A percentile compares a stretch with the other conserved stretches of the same genome.
These are phyloP conservation scores for Bolboschoenus planiculmis DNA, from an alignment of 176 grass and related monocot species.

Conservation along the genomic window DNA sequence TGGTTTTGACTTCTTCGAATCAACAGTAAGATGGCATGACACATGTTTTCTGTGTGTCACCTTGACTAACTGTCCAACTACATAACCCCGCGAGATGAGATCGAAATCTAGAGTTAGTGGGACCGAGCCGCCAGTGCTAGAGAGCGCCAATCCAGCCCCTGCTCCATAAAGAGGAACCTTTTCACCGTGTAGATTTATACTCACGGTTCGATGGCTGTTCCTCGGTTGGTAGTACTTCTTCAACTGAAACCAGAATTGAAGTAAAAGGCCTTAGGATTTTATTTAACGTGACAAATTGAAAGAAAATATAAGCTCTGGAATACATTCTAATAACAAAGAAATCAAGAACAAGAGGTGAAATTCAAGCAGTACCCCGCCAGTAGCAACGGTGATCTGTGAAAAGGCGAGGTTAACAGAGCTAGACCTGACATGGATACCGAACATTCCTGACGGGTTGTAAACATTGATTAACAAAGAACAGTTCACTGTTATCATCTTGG, in stretches of 20 bases:
- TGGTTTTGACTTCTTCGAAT: constrained; percentile 50
- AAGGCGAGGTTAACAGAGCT: constrained; percentile 64
- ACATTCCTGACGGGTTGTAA: constrained; percentile 80
- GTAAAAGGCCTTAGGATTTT: not conserved
- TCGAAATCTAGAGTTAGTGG: constrained; percentile 72
- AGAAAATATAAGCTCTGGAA: not conserved
- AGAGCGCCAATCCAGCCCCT: constrained; percentile 49
- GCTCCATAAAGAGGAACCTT: constrained; percentile 92
- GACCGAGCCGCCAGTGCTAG: constrained; percentile 41
- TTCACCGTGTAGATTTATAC: constrained; percentile 44
- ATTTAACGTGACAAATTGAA: not conserved
- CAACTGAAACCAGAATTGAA: constrained; percentile 35
- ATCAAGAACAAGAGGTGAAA: not conserved
- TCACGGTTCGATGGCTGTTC: constrained; percentile 54
- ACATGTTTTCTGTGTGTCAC: constrained; percentile 72
- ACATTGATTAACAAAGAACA: constrained; percentile 71
- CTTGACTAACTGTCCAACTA: constrained; percentile 80
- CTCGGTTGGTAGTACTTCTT: constrained; percentile 87
- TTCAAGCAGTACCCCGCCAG: constrained; percentile 44
- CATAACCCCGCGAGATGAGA: constrained; percentile 63
- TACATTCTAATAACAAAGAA: not conserved
- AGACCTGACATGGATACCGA: constrained; percentile 95
- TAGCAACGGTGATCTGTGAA: constrained; percentile 70
- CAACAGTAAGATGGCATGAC: constrained; percentile 44
- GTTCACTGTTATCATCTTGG: constrained; percentile 80